These are phyloP conservation scores for Periconia macrospinosa DNA, from an alignment of 2,329 filamentous ascomycete species.

Conservation along the genomic window DNA sequence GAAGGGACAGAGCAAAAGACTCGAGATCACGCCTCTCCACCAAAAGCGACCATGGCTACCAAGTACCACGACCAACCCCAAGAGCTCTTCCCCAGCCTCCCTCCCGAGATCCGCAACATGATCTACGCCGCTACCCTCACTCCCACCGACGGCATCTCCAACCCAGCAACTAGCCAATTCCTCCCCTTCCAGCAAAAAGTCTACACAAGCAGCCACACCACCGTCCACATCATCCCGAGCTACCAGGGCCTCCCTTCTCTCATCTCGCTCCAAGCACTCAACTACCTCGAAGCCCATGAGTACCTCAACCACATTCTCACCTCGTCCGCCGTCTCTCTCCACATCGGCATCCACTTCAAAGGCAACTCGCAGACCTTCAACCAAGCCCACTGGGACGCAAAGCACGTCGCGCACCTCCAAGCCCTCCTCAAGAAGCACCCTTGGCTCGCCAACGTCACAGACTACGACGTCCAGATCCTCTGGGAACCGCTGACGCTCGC, in stretches of 20 bases:
- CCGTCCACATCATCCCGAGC: conserved; percentile 22
- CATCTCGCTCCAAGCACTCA: conserved; percentile 19
- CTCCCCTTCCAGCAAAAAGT: conserved; percentile 27
- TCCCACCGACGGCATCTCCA: not conserved
- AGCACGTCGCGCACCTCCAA: conserved; percentile 19
- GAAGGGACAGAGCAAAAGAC: not conserved
- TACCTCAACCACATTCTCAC: conserved; percentile 26
- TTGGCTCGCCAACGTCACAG: conserved; percentile 26
- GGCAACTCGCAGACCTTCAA: conserved; percentile 29
- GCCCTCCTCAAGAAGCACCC: conserved; percentile 26
- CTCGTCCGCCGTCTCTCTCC: conserved; percentile 18
- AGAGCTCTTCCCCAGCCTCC: conserved; percentile 25
- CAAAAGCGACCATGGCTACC: not conserved
- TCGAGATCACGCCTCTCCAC: not conserved
- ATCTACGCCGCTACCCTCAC: conserved; percentile 25
- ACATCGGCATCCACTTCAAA: conserved; percentile 26
- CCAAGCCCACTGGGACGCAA: conserved; percentile 31
- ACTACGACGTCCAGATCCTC: conserved; percentile 25
- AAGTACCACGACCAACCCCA: conserved; percentile 1
- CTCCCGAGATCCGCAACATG: conserved; percentile 34
- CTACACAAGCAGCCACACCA: conserved; percentile 28
- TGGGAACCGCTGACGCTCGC: conserved; percentile 21
- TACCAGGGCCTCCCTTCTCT: conserved; percentile 25
- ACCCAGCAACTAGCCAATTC: conserved; percentile 7
- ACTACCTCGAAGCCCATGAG: conserved; percentile 27